Base-by-base conservation (phyloP, 768 basidiomycete species). In the Lepiota brunneoincarnata region DNA sequence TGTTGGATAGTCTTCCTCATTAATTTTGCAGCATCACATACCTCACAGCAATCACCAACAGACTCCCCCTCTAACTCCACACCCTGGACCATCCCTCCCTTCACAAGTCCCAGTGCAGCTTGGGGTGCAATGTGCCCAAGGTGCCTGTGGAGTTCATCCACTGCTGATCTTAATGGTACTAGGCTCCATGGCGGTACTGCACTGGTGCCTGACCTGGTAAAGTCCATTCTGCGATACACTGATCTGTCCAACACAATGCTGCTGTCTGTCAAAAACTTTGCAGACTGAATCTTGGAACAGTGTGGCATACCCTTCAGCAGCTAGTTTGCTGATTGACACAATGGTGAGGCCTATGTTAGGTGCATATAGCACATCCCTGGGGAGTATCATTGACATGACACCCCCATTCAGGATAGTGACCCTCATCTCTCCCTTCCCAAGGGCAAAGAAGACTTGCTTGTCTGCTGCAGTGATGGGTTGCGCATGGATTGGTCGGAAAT, bases 271-370 rank as follows among this genome's bases (percentile, higher is more conserved):
- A 35, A 64, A 63, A 38, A 70, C 65, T 26, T 58, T 39, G 53
- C 67, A 68, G 49, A 58, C 54, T 9, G 59, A 54, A 14, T 61
- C 61, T 3, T 58, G 46, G 44, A 70, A 72, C 1, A 64, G 54
- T 2, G 58, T 51, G 2, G 60, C 46, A 21, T 55, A 62, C 0
- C 68, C 65, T 21, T 61, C 61, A 12, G 64, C 60, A 21, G 65
- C 59, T 20, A 72, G 60, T 18, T 58, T 46, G 35, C 67, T 64
- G 45, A 72, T 62, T 1, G 69, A 72, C 2, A 73, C 51, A 1
- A 73, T 59, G 23, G 69, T 72, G 38, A 68, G 59, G 11, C 63
- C 65, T 44, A 72, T 63, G 18, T 57, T 49, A 12, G 68, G 69
- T 5, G 67, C 59, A 55, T 71, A 68, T 5, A 70, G 58, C 0